Evolutionary conservation across 495 filamentous ascomycete genomes (phyloP).

Genomic region (Podospora fimiseda): DNA sequence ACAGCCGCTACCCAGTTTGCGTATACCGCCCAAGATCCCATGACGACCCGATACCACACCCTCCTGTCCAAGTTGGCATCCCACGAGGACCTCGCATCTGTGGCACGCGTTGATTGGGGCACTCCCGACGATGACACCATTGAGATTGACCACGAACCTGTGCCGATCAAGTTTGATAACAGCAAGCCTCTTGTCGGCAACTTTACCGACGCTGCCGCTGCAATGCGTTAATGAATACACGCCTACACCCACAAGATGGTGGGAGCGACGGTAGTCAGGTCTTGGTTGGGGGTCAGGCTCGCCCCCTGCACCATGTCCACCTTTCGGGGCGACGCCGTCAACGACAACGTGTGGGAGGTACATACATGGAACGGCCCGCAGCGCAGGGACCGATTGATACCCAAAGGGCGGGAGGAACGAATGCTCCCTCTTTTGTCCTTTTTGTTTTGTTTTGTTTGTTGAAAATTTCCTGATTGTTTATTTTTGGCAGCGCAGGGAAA

Average conservation of each 20-base stretch:
- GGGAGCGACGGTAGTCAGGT: too few relatives aligned
- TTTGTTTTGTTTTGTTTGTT: too few relatives aligned
- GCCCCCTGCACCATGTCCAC: too few relatives aligned
- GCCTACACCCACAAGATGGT: neutral
- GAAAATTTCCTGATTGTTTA: slow-evolving; percentile 11
- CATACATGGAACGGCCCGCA: slow-evolving; percentile 13
- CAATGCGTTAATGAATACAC: slow-evolving; percentile 28
- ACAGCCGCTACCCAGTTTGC: slow-evolving; percentile 25
- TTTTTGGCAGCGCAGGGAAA: slow-evolving; percentile 4
- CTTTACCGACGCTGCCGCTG: slow-evolving; percentile 44
- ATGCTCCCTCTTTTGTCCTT: slow-evolving; percentile 13
- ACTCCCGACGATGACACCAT: slow-evolving; percentile 40
- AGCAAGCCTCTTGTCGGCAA: slow-evolving; percentile 42
- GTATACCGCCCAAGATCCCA: slow-evolving; percentile 40
- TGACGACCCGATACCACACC: slow-evolving; percentile 43
- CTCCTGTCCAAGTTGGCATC: slow-evolving; percentile 46
- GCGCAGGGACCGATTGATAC: slow-evolving; percentile 20
- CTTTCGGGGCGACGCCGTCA: too few relatives aligned
- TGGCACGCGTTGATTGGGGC: slow-evolving; percentile 41
- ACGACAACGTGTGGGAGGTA: slow-evolving; percentile 9
- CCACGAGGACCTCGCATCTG: slow-evolving; percentile 32
- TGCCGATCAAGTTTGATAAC: slow-evolving; percentile 38
- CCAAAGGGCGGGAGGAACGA: slow-evolving; percentile 16
- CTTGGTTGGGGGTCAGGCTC: too few relatives aligned
- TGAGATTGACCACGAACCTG: slow-evolving; percentile 35